Evolutionary conservation across 176 grass and related monocot genomes (phyloP), one percentile per base, ranked within the genome.

Genomic region (Carex myosuroides): DNA sequence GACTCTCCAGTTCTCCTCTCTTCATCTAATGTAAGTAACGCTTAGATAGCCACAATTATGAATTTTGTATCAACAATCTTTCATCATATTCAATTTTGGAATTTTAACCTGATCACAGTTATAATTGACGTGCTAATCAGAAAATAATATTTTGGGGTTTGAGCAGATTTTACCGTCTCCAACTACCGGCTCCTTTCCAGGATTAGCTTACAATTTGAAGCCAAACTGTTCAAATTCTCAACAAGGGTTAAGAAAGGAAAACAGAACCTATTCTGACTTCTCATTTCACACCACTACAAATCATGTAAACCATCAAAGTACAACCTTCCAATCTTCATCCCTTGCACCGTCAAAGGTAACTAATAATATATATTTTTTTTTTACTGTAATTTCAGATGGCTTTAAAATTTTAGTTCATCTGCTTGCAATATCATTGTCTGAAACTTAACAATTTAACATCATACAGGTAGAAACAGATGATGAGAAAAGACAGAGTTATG

Each of bases 1-100:
- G 93, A 99, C 85, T 99, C 96, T 16, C 96, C 96, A 0, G 93
- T 95, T 39, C 89, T 99, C 26, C 80, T 95, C 79, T 89, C 81
- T 74, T 90, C 90, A 13, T 87, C 81, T 48, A 69, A 89, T 32
- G 92, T 94, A 84, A 76, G 92, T 68, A 17, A 29, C 6, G 44
- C 13, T 10, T 6, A 24, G 24, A 13, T 30, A 16, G 2, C 22
- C 6, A 35, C 48, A 26, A 69, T 69, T 53, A 58, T 42, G 9
- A 22, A 37, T 20, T 22, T 22, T 63, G 67, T 30, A 33, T 33
- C 11, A 33, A 65, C 8, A 11, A 17, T 24, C n/a, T 53, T 30
- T 32, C 53, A 17, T 84, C 32, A 48, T 79, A 52, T n/a, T 79
- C 55, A 33, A 13, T n/a, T 42, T 54, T 4, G 8, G 1, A 17